phyloP scores from a whole-genome alignment of 1,139 yeast genomes.

The Nakaseomyces uthaithaninus region DNA sequence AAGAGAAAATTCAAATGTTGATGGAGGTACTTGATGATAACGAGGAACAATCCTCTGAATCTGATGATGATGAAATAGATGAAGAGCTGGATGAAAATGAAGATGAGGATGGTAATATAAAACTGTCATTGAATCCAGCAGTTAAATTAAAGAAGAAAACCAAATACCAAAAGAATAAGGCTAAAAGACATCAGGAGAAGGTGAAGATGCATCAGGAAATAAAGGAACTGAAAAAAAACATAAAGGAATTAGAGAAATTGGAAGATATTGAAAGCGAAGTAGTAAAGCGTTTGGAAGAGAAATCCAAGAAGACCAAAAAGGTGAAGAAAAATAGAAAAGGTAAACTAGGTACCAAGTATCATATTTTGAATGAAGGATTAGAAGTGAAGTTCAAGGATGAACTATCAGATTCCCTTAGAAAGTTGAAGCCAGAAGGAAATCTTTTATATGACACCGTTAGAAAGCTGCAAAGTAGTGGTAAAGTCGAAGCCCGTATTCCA shows the following conservation, averaged over 20 bases:
- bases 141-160: slow-evolving; percentile 68
- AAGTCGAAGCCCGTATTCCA: slow-evolving; percentile 76
- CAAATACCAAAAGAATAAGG: slow-evolving; percentile 63
- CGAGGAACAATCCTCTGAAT: slow-evolving; percentile 39
- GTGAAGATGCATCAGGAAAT: slow-evolving; percentile 48
- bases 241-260: slow-evolving; percentile 51
- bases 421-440: slow-evolving; percentile 86
- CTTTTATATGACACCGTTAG: slow-evolving; percentile 75
- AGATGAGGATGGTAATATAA: slow-evolving; percentile 30
- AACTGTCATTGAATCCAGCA: slow-evolving; percentile 65
- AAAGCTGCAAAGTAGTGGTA: slow-evolving; percentile 73
- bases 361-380: slow-evolving; percentile 52
- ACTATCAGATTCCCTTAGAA: slow-evolving; percentile 73
- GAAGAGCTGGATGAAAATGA: slow-evolving; percentile 34
- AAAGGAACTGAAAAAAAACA: slow-evolving; percentile 47
- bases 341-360: slow-evolving; percentile 46
- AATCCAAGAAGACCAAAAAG: slow-evolving; percentile 22
- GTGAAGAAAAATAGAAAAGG: slow-evolving; percentile 32
- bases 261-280: slow-evolving; percentile 43
- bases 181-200: slow-evolving; percentile 57
- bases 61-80: slow-evolving; percentile 38
- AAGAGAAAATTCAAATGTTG: slow-evolving; percentile 53
- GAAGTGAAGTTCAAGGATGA: slow-evolving; percentile 90
- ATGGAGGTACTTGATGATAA: slow-evolving; percentile 55
- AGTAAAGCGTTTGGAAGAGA: slow-evolving; percentile 22